Percentiles rank a stretch among this genome's conserved stretches.
These are phyloP conservation scores for Scedosporium apiospermum DNA, from an alignment of 2,329 filamentous ascomycete species.

Conservation along the genomic window DNA sequence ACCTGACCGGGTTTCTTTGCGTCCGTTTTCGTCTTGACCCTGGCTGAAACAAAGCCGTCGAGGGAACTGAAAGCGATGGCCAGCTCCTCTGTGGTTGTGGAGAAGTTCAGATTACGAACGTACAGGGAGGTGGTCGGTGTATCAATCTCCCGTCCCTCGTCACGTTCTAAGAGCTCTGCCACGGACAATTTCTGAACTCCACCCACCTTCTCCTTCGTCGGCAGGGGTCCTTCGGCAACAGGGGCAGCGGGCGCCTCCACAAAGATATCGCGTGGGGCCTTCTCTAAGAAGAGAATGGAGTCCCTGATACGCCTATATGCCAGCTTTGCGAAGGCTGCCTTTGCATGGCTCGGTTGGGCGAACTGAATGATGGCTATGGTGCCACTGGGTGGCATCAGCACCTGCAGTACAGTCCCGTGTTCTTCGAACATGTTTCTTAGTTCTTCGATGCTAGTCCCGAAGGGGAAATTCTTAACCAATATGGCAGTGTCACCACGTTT, in stretches of 20 bases:
- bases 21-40: conserved; percentile 88
- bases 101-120: conserved; percentile 88
- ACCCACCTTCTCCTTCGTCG: conserved; percentile 24
- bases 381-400: conserved; percentile 86
- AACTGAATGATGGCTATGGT: conserved; percentile 94
- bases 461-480: conserved; percentile 90
- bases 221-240: conserved; percentile 16
- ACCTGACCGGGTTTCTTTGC: conserved; percentile 81
- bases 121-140: conserved; percentile 71
- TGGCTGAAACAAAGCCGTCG: conserved; percentile 79
- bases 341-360: conserved; percentile 65
- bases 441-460: conserved; percentile 70
- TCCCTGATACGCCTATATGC: conserved; percentile 88
- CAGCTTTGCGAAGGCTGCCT: conserved; percentile 72
- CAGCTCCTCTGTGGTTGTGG: conserved; percentile 69
- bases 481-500: conserved; percentile 81
- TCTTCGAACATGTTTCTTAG: conserved; percentile 74
- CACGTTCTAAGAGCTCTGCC: conserved; percentile 56
- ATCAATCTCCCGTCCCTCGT: conserved; percentile 41
- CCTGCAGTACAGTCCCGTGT: conserved; percentile 68
- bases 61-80: conserved; percentile 70
- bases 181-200: conserved; percentile 55
- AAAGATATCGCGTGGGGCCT: conserved; percentile 80
- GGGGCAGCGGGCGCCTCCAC: conserved; percentile 17
- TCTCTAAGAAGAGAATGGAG: conserved; percentile 86